Evolutionary conservation across 1,139 yeast genomes (phyloP), one percentile per base, ranked within the genome.

Genomic region (Candida tetrigidarum): DNA sequence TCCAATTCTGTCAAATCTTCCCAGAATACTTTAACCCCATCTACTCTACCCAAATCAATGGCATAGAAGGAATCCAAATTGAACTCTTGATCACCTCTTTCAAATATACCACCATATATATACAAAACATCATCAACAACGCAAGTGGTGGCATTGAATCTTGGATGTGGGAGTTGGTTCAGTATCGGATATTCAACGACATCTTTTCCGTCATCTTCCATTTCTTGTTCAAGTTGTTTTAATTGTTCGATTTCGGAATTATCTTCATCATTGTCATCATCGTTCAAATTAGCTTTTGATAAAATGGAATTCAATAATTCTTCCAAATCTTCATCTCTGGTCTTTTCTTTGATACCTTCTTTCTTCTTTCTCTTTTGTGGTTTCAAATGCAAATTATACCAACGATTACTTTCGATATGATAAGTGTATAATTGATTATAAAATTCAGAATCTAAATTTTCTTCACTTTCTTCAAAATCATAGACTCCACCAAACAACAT

Each of bases 381-480:
- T 59, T 92, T 81, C 54, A 93, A 66, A 9, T 80, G 67, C 54
- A 91, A 67, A 14, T 87, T 80, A 58, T 83, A 88, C 99, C 99
- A 93, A 62, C 97, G 80, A 63, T 92, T 92, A 23, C 84, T 77
- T 55, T 91, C 97, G 20, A 85, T 74, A 52, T 92, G 96, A 62
- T 89, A 92, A 4, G 95, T 85, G 58, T 83, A 84, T 43, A 93
- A 67, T 50, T 84, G 84, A 60, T 92, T 91, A 69, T 80, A 93
- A 60, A 92, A 93, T 42, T 81, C 83, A 3, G 97, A 89, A 38
- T 87, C 95, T 52, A 93, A 70, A 43, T 87, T 81, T 63, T 93
- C 99, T 63, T 93, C 98, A 28, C 96, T 92, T 64, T 93, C 99
- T 54, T 91, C 97, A 50, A 80, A 87, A 66, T 93, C 99, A 59